Base-by-base conservation (phyloP, 2,329 filamentous ascomycete genomes). In the Aspergillus ibericus region DNA sequence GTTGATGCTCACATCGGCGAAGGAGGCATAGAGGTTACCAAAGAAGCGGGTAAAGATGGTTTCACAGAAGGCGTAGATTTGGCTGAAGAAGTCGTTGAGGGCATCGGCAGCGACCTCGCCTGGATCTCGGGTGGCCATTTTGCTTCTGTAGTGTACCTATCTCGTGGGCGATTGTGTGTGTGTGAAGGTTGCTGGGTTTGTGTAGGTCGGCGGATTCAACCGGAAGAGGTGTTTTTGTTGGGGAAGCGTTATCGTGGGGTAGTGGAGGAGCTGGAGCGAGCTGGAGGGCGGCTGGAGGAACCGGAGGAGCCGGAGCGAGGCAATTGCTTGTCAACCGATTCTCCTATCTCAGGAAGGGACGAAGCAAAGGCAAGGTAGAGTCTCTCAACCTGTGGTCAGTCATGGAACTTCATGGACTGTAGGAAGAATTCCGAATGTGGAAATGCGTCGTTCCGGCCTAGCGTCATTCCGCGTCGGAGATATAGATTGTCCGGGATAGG, bases 1-100 rank as follows among this genome's bases (percentile, higher is more conserved):
- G 59, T 76, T 70, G 34, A 72, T 58, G 47, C 72, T 75, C 64
- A 83, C 75, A 27, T 75, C 67, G 27, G 75, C 71, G 67, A 82
- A 76, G 46, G 80, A 76, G 54, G 65, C 60, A 59, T 74, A 70
- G 56, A 77, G 65, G 68, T 82, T 82, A 63, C 59, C 69, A 49
- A 63, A 70, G 66, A 78, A 68, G 27, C 74, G 74, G 10, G 54
- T 60, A 49, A 69, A 40, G 50, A 60, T 59, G 20, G 63, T 62
- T 27, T 70, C 63, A 53, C 73, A 38, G 46, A 65, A 61, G 38
- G 57, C 42, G 63, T 70, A 72, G 55, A 75, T 50, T 44, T 72
- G 65, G 56, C 38, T 51, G 60, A 71, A 69, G 66, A 72, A 75
- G 63, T 75, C 68, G 34, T 61, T 62, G 40, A 68, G 60, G 1